Evolutionary conservation across 2,329 filamentous ascomycete genomes (phyloP), one percentile per base, ranked within the genome.

Genomic region (Hypoxylon sp.): DNA sequence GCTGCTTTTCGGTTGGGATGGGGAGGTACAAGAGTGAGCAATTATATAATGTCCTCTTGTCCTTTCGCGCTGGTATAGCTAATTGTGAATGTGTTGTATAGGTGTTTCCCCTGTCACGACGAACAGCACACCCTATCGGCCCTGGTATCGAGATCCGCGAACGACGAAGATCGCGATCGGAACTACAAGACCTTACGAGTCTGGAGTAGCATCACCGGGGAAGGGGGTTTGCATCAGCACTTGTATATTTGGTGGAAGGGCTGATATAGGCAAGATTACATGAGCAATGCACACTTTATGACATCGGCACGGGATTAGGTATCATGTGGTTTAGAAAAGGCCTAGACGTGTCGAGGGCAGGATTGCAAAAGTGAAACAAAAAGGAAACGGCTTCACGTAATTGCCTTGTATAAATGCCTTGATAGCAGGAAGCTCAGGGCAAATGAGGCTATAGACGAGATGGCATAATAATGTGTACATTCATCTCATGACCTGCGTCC

Each of bases 1-100:
- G 90, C 92, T 52, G 95, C 95, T 1, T 99, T 94, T 75, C 84
- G 94, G 73, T 81, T 98, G 71, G 95, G 95, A 64, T 99, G 95
- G 95, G 89, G 91, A 68, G 90, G 90, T 56, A 98, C 95, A 63
- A 97, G 95, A 88, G 95, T 97, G 37, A 41, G 37, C 84, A 48
- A 86, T 58, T 20, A 53, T 26, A 19, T 43, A 13, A 32, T 32
- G 13, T 8, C 19, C 15, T n/a, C 28, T 20, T 11, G 20, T 43
- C 13, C 34, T 11, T 20, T 28, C 13, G 32, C 48, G 22, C 22
- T n/a, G 4, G 6, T 17, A 28, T 52, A 19, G 30, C 48, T 54
- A 20, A 63, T 17, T 43, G 53, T 30, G 8, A 17, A 8, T 32
- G 15, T 22, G 19, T 15, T 58, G 11, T 15, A 1, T 60, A 88